phyloP scores from a whole-genome alignment of 768 basidiomycete species.

The Trametes coccinea region DNA sequence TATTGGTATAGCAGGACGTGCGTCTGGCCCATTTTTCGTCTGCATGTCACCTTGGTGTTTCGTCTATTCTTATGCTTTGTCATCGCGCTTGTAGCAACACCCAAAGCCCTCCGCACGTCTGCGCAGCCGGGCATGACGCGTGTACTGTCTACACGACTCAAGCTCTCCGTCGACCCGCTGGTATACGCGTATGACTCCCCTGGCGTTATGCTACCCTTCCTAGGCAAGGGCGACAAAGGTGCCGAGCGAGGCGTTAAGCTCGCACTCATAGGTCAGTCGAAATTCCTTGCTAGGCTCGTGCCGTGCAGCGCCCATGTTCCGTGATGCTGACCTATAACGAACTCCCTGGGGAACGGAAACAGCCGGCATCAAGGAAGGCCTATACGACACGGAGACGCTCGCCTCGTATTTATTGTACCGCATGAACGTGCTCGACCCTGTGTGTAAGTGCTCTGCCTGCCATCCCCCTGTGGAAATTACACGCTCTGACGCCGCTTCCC shows the following conservation, averaged over 20 bases:
- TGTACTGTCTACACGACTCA: slow-evolving; percentile 83
- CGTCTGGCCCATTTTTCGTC: slow-evolving; percentile 47
- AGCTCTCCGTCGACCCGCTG: slow-evolving; percentile 74
- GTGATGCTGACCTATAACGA: slow-evolving; percentile 6
- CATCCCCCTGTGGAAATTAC: background rate
- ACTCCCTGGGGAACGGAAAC: slow-evolving; percentile 18
- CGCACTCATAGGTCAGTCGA: slow-evolving; percentile 81
- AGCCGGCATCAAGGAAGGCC: slow-evolving; percentile 94
- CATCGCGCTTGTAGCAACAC: slow-evolving; percentile 49
- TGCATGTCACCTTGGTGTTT: background rate
- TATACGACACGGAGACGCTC: slow-evolving; percentile 83
- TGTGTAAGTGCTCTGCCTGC: slow-evolving; percentile 47
- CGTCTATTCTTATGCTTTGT: background rate
- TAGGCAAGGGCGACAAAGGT: slow-evolving; percentile 82
- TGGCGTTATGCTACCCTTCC: slow-evolving; percentile 94
- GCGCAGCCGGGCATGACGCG: slow-evolving; percentile 90
- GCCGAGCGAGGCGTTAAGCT: slow-evolving; percentile 92
- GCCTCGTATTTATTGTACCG: slow-evolving; percentile 86
- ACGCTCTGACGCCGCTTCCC: slow-evolving; percentile 1
- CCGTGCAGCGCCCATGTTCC: background rate
- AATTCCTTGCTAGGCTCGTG: background rate
- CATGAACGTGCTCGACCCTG: slow-evolving; percentile 75
- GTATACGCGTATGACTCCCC: slow-evolving; percentile 96
- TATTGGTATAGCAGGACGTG: slow-evolving; percentile 86
- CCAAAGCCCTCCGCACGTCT: slow-evolving; percentile 89